Conservation (phyloP, 305 asterid genomes). For the Stenogyne calaminthoides region DNA sequence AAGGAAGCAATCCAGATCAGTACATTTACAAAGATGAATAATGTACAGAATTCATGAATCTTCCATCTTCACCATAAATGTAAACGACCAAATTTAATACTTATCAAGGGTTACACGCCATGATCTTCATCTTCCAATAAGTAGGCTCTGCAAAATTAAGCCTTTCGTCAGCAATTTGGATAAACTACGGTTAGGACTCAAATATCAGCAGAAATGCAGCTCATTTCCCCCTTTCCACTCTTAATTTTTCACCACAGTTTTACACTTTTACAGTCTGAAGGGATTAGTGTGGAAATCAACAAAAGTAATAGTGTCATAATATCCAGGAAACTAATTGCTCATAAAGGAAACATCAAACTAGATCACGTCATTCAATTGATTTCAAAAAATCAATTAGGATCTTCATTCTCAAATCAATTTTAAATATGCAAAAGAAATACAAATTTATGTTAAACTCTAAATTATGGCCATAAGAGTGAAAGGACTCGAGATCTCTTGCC, state of each 20-base stretch:
- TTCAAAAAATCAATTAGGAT: constrained; percentile 26
- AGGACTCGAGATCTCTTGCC: constrained; percentile 15
- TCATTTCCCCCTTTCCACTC: neutral
- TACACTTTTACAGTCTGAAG: constrained; percentile 3
- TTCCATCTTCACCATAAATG: constrained; percentile 32
- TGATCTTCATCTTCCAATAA: constrained; percentile 28
- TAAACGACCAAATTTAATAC: constrained; percentile 22
- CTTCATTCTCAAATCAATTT: constrained; percentile 26
- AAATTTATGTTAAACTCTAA: neutral
- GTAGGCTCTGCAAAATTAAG: constrained; percentile 32
- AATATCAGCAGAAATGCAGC: neutral
- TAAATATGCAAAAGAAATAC: neutral
- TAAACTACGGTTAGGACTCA: neutral
- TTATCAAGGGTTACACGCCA: constrained; percentile 27
- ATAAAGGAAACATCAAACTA: constrained; percentile 13
- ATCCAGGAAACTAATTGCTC: neutral
- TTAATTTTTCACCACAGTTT: neutral
- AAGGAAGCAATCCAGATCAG: constrained; percentile 13
- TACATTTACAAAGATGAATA: constrained; percentile 18
- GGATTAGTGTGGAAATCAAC: neutral
- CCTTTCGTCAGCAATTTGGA: constrained; percentile 26
- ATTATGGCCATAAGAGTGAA: constrained; percentile 25
- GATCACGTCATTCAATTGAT: constrained; percentile 8
- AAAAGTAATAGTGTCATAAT: neutral
- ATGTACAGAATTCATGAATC: constrained; percentile 26